These are phyloP conservation scores for Exophiala aquamarina DNA, from an alignment of 2,329 filamentous ascomycete genomes.

Conservation along the genomic window DNA sequence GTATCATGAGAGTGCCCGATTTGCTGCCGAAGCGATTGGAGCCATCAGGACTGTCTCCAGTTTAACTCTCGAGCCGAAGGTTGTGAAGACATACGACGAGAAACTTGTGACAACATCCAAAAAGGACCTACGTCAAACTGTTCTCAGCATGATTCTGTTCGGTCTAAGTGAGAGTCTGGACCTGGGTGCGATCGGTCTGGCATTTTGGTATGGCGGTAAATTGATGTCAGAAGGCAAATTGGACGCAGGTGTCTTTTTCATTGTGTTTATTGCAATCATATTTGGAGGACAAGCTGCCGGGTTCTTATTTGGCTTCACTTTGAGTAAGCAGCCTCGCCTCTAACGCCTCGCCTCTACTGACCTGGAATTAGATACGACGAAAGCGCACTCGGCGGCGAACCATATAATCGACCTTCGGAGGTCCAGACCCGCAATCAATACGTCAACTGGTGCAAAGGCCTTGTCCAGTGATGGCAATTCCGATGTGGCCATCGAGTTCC, in stretches of 20 bases:
- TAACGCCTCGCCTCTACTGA: too few species aligned
- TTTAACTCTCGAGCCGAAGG: conserved; percentile 62
- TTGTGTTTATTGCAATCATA: conserved; percentile 43
- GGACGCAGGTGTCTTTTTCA: conserved; percentile 67
- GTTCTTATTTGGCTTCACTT: conserved; percentile 34
- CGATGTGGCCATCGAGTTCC: conserved; percentile 75
- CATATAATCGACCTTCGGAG: conserved; percentile 85
- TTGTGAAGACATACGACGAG: conserved; percentile 33
- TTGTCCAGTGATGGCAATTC: conserved; percentile 48
- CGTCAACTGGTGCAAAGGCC: neutral
- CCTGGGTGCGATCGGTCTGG: conserved; percentile 61
- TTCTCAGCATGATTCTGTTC: conserved; percentile 65
- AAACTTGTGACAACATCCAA: conserved; percentile 51
- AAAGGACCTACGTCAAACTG: conserved; percentile 19
- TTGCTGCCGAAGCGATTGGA: conserved; percentile 70
- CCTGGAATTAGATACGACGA: conserved; percentile 62
- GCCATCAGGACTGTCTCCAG: conserved; percentile 71
- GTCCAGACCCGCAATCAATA: conserved; percentile 66
- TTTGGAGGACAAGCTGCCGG: conserved; percentile 34
- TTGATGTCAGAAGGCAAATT: conserved; percentile 65
- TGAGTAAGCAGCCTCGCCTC: too few species aligned
- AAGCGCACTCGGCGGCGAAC: conserved; percentile 78
- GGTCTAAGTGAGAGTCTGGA: conserved; percentile 67
- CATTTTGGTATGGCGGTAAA: conserved; percentile 63
- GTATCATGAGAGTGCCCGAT: conserved; percentile 63